These are phyloP conservation scores for Calonectria henricotiae DNA, from an alignment of 2,329 filamentous ascomycete species.

Conservation along the genomic window DNA sequence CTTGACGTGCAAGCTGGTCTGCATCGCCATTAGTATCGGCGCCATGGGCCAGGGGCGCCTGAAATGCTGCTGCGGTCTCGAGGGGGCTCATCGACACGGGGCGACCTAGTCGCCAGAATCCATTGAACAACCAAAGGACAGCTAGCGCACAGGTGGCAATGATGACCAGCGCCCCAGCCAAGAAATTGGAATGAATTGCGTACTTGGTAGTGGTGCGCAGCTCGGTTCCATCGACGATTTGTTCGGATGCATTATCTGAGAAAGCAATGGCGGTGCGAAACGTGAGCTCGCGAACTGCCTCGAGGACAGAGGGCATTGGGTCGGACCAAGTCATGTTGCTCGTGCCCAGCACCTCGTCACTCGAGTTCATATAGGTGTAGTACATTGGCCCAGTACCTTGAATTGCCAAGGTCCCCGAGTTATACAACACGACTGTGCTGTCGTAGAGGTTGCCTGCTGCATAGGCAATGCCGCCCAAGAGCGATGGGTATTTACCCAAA, in stretches of 20 bases:
- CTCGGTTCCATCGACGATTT: conserved; percentile 6
- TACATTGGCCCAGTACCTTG: background rate
- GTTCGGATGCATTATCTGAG: background rate
- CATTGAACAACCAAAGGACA: conserved; percentile 4
- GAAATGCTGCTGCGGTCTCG: conserved; percentile 17
- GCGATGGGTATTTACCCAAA: background rate
- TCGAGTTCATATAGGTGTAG: conserved; percentile 29
- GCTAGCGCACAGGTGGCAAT: background rate
- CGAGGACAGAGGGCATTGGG: conserved; percentile 10
- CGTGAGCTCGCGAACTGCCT: conserved; percentile 15
- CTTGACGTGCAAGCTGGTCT: conserved; percentile 27
- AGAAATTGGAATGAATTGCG: background rate
- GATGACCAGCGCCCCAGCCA: conserved; percentile 10
- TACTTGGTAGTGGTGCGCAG: conserved; percentile 9
- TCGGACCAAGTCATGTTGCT: conserved; percentile 24
- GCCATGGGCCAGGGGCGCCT: conserved; percentile 7
- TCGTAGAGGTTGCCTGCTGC: conserved; percentile 13
- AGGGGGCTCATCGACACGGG: conserved; percentile 26
- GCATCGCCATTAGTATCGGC: conserved; percentile 19
- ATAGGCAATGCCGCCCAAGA: conserved; percentile 22
- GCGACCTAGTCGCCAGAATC: conserved; percentile 21
- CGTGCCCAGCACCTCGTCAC: conserved; percentile 6
- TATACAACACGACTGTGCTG: conserved; percentile 12
- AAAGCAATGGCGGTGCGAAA: conserved; percentile 29
- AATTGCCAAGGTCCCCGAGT: conserved; percentile 1